Conservation (phyloP, 129 eudicot genomes). For the Tagetes erecta region DNA sequence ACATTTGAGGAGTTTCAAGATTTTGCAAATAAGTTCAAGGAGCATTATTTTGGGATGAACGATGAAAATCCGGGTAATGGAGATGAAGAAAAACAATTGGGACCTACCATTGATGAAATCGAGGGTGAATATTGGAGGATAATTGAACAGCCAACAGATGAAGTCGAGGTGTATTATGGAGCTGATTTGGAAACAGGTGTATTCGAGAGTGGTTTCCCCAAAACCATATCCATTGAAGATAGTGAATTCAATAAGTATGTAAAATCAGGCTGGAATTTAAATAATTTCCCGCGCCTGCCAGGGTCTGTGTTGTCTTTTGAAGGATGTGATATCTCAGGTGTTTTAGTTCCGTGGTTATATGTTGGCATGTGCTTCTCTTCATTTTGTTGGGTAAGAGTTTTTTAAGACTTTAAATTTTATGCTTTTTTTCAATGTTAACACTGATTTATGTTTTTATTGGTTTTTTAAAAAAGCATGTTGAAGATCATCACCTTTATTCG, state of each 20-base stretch:
- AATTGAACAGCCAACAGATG: conserved; percentile 81
- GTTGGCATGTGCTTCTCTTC: conserved; percentile 92
- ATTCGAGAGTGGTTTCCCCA: conserved; percentile 73
- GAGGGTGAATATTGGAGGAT: conserved; percentile 94
- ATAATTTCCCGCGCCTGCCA: conserved; percentile 63
- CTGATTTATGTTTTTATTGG: conserved; percentile 16
- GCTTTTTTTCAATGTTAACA: not conserved
- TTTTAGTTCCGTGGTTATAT: conserved; percentile 81
- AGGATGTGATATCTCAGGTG: conserved; percentile 71
- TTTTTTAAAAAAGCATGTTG: conserved; percentile 58
- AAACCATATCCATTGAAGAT: conserved; percentile 30
- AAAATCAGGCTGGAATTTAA: conserved; percentile 73
- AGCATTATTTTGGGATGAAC: conserved; percentile 49
- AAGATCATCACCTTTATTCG: conserved; percentile 86
- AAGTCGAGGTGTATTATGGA: conserved; percentile 85
- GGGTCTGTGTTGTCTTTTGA: conserved; percentile 74
- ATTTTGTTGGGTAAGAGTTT: conserved; percentile 68
- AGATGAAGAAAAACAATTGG: conserved; percentile 25
- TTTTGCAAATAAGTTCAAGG: conserved; percentile 52
- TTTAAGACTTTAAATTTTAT: not conserved
- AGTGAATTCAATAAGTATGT: conserved; percentile 39
- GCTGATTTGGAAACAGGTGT: conserved; percentile 79
- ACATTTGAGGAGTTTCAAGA: conserved; percentile 58
- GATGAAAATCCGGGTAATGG: conserved; percentile 30
- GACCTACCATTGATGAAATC: conserved; percentile 63